Base-by-base conservation (phyloP, 2,329 filamentous ascomycete genomes). In the Hymenoscyphus occultus region DNA sequence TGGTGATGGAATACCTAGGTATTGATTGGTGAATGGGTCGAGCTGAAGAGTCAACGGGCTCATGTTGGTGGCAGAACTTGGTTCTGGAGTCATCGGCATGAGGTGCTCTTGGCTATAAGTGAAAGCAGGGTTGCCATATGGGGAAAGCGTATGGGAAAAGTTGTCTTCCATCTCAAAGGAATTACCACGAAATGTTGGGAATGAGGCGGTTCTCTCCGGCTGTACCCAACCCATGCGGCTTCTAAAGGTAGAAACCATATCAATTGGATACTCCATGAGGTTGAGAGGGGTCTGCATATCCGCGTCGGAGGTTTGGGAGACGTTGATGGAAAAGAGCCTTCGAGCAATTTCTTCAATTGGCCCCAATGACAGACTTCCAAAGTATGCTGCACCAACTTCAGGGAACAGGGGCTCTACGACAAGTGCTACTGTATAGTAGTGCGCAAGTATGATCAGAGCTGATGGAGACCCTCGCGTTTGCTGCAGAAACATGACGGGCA, bases 321-420 rank as follows among this genome's bases (percentile, higher is more conserved):
- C 79, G 71, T 85, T 92, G 79, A 91, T 85, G 28, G 87, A 85
- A 69, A 89, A 83, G 35, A 96, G 84, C 42, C 91, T 86, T 59
- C 86, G 85, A 57, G 92, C 88, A 72, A 97, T 97, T 75, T 95
- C 90, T 76, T 97, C 92, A 39, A 98, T 87, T 0, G 93, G 92
- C 1, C 84, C 83, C 57, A 96, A 84, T 16, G 91, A 89, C 70
- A 97, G 82, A 71, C 88, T 90, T 59, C 90, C 91, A 72, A 94
- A 93, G 77, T 97, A 97, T 59, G 92, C 90, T 22, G 92, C 90
- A 58, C 93, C 93, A 71, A 97, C 90, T 76, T 96, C 92, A 2
- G 93, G 93, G 76, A 96, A 97, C 67, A 97, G 84, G 16, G 92
- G 91, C 78, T 97, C 93, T 78, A 98, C 86, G 48, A 92, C 86